Evolutionary conservation across 2,329 filamentous ascomycete genomes (phyloP).

Genomic region (Boeremia exigua): DNA sequence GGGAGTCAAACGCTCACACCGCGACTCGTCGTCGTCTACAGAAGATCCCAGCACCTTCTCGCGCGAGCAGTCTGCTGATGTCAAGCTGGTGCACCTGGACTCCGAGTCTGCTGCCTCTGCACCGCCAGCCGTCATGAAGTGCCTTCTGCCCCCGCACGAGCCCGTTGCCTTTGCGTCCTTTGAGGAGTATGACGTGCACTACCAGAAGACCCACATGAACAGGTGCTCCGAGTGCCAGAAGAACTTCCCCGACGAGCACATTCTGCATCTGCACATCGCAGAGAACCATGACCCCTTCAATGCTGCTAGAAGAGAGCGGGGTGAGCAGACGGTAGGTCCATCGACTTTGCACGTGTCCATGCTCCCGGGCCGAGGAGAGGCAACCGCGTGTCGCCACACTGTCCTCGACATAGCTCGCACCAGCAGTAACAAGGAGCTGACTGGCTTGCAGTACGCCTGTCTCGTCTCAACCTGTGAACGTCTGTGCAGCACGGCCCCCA

Average conservation of each 20-base stretch:
- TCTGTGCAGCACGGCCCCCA: constrained; percentile 81
- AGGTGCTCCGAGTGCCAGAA: constrained; percentile 83
- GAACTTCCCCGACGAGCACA: constrained; percentile 86
- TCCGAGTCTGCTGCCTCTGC: constrained; percentile 31
- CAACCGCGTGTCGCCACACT: neutral
- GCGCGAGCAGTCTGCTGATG: constrained; percentile 33
- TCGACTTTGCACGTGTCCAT: neutral
- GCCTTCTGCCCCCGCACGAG: constrained; percentile 81
- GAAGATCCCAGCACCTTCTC: constrained; percentile 45
- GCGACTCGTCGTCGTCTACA: constrained; percentile 55
- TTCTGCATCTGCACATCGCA: constrained; percentile 83
- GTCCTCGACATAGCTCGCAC: neutral
- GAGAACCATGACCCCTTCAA: constrained; percentile 88
- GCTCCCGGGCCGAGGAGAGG: neutral
- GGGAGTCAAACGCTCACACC: constrained; percentile 65
- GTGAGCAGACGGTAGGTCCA: constrained; percentile 79
- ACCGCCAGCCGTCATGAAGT: constrained; percentile 68
- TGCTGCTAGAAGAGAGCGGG: constrained; percentile 73
- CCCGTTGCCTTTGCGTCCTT: constrained; percentile 74
- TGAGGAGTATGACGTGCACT: constrained; percentile 86
- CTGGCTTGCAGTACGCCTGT: constrained; percentile 71
- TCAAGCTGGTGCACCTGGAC: constrained; percentile 64
- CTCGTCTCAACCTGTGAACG: constrained; percentile 89
- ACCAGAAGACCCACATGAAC: constrained; percentile 79
- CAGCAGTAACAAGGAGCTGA: constrained; percentile 15